Percentiles rank a stretch among this genome's conserved stretches.
Conservation (phyloP, 2,329 filamentous ascomycete genomes). For the Colletotrichum sidae region DNA sequence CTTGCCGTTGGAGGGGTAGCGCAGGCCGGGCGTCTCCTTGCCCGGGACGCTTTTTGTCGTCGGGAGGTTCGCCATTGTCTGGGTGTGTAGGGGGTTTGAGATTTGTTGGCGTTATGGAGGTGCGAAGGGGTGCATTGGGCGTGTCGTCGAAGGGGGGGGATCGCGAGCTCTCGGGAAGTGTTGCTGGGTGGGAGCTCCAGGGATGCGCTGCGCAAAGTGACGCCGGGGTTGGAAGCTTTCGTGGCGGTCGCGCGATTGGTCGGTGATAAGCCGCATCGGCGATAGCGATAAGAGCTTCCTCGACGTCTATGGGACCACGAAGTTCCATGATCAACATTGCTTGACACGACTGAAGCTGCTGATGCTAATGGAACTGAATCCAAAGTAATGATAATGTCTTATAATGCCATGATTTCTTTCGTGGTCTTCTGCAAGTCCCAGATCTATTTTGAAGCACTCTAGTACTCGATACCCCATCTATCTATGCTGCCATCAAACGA, state of each 20-base stretch:
- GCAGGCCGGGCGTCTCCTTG: conserved; percentile 73
- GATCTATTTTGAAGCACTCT: too few species aligned
- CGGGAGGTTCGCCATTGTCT: conserved; percentile 63
- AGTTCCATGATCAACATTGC: background rate
- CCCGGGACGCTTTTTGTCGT: conserved; percentile 55
- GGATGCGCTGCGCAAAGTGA: conserved; percentile 18
- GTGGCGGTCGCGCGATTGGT: conserved; percentile 5
- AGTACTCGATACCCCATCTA: too few species aligned
- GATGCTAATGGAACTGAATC: too few species aligned
- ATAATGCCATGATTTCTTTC: too few species aligned
- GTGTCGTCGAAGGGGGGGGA: conserved; percentile 2
- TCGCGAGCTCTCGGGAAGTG: background rate
- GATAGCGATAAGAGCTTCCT: conserved; percentile 35
- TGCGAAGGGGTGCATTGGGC: background rate
- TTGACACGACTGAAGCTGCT: background rate
- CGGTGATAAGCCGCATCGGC: conserved; percentile 31
- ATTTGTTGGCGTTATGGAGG: background rate
- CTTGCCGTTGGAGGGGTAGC: conserved; percentile 92
- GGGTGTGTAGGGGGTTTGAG: background rate
- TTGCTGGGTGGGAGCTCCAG: background rate
- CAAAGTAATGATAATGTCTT: too few species aligned
- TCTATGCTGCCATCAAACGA: too few species aligned
- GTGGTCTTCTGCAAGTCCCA: too few species aligned
- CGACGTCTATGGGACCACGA: background rate
- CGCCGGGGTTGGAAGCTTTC: conserved; percentile 18